These are phyloP conservation scores for Trichoderma lentiforme DNA, from an alignment of 2,329 filamentous ascomycete genomes.

Conservation along the genomic window DNA sequence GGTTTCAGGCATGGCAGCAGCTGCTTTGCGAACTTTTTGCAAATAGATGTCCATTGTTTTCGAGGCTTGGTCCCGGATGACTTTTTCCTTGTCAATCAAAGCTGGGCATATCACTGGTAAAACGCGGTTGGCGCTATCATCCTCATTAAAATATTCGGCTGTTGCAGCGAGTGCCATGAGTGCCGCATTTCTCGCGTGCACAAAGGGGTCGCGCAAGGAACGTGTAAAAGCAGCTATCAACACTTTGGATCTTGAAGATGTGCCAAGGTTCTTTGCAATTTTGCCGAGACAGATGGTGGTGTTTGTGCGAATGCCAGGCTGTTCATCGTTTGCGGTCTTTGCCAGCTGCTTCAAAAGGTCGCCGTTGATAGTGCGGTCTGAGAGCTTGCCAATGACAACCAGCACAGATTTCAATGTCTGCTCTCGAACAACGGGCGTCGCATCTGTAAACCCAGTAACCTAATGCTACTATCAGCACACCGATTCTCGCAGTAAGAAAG, in stretches of 20 bases:
- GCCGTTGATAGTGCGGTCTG: conserved; percentile 88
- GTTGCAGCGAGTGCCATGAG: conserved; percentile 84
- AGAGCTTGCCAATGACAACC: conserved; percentile 81
- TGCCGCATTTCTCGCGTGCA: conserved; percentile 87
- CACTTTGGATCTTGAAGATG: conserved; percentile 78
- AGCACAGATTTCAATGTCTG: conserved; percentile 95
- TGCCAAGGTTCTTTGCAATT: conserved; percentile 84
- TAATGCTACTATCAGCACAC: conserved; percentile 36
- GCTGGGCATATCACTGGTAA: conserved; percentile 80
- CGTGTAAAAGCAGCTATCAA: conserved; percentile 88
- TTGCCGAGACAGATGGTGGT: conserved; percentile 97
- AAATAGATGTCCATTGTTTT: conserved; percentile 88
- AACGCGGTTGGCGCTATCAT: conserved; percentile 81
- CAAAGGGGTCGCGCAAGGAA: conserved; percentile 86
- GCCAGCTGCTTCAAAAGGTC: conserved; percentile 87
- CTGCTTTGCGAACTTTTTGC: conserved; percentile 75
- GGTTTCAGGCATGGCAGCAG: conserved; percentile 74
- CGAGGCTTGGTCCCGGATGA: conserved; percentile 85
- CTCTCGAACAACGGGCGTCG: conserved; percentile 86
- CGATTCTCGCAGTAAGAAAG: background rate
- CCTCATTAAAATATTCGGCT: conserved; percentile 79
- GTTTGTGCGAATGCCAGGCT: conserved; percentile 94
- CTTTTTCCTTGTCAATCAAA: conserved; percentile 91
- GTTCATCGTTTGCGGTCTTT: conserved; percentile 95
- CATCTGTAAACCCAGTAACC: conserved; percentile 92